Base-by-base conservation (phyloP, 495 filamentous ascomycete genomes). In the Rostrohypoxylon terebratum region DNA sequence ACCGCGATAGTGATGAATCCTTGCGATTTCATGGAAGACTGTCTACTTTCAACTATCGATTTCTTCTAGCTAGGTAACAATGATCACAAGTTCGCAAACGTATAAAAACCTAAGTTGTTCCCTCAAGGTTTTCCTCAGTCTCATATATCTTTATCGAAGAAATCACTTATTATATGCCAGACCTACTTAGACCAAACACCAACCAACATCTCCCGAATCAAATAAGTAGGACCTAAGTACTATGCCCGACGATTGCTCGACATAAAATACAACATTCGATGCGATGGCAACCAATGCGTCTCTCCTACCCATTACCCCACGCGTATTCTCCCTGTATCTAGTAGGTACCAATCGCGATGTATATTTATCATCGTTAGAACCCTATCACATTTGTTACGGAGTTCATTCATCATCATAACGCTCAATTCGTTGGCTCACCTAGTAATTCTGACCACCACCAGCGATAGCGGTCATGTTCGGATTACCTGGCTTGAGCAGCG, bases 401-500 rank as follows among this genome's bases (percentile, higher is more conserved):
- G n/a, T 25, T 54, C 48, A 25, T 2, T 13, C 8, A 4, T 55
- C 20, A n/a, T 25, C 33, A 5, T 16, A 4, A 21, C 23, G 34
- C 10, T 8, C 2, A 5, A 16, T 16, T 31, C 20, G 34, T 28
- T 20, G 6, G 14, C 28, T n/a, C 25, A 16, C 16, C 36, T 63
- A 61, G 36, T 18, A 65, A 13, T 68, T 68, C 54, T 68, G 36
- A 18, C 66, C 62, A 14, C 33, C 68, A 33, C 55, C 55, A 50
- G 71, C 68, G 16, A 78, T 59, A 4, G 74, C 76, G n/a, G 79
- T 81, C 71, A 81, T 61, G 36, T 82, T 81, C 28, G 48, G 66
- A 38, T 81, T 81, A 0, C 85, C 85, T 13, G 83, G 80, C 64
- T 88, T 83, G 38, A 91, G 81, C 68, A 87, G 86, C 45, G 87